Base-by-base conservation (phyloP, 106 monocot species). In the Acanthochlamys bracteata region DNA sequence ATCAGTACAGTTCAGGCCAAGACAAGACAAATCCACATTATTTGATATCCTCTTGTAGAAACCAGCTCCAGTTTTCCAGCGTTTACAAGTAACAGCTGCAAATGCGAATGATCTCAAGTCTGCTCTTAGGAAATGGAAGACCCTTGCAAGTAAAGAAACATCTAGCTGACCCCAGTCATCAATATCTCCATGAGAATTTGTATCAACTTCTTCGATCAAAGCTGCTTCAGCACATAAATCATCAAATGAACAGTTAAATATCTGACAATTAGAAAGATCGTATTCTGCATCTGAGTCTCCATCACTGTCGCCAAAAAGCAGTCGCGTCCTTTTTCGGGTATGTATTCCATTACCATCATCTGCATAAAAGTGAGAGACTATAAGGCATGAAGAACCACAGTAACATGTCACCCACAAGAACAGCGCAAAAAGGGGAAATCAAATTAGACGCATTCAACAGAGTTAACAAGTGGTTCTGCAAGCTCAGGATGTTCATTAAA, bases 61-160 rank as follows among this genome's bases (percentile, higher is more conserved):
- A 55, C 76, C 58, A 0, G 79, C 80, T 27, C 83, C 88, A 23
- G 68, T 23, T 55, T 85, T 89, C 98, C 98, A 99, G 23, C 72
- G 74, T 62, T 82, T 92, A 73, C 98, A 99, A 53, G 92, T 83
- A 79, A 75, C 73, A 69, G 88, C 80, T 81, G 88, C 78, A 56
- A 79, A 79, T 11, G 76, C 19, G 59, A 92, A 78, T 25, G 98
- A 83, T 41, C 75, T 99, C 69, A 83, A 54, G 63, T 99, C 92
- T 33, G 66, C 56, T 77, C 75, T 79, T 55, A 99, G 53, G 66
- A 86, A 92, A 84, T 99, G 98, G 61, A 99, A 92, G 47, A 99
- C 63, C 58, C 98, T 85, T 52, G 84, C 83, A 75, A 99, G 75
- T 70, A 92, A 65, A 59, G 45, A 73, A 55, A 63, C 73, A 68